phyloP scores from a whole-genome alignment of 202 grass and related monocot species.

The Schoenoplectus tabernaemontani region DNA sequence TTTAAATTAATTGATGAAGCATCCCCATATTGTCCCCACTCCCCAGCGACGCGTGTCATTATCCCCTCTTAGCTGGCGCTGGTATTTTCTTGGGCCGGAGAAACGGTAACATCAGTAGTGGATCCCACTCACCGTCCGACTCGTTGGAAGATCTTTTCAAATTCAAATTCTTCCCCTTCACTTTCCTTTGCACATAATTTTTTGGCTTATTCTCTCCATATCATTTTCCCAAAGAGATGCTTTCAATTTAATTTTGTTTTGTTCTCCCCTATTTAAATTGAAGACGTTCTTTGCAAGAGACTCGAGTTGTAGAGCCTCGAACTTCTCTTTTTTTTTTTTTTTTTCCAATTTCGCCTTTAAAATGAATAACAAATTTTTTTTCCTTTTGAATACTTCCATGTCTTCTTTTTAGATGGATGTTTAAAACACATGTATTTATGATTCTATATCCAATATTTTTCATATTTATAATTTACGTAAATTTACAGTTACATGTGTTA shows the following conservation, averaged over 20 bases:
- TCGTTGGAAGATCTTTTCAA: not conserved
- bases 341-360: too few species aligned
- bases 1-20: not conserved
- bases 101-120: not conserved
- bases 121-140: not conserved
- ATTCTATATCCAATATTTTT: too few species aligned
- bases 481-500: too few species aligned
- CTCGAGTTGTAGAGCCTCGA: too few species aligned
- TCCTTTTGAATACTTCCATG: too few species aligned
- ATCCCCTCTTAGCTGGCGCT: not conserved
- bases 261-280: too few species aligned
- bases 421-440: too few species aligned
- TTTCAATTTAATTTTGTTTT: not conserved
- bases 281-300: too few species aligned
- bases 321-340: too few species aligned
- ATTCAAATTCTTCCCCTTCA: not conserved
- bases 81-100: not conserved
- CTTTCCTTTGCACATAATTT: not conserved
- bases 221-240: not conserved
- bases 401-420: too few species aligned
- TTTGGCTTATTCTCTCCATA: not conserved
- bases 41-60: not conserved
- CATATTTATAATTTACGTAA: too few species aligned
- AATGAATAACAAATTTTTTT: too few species aligned
- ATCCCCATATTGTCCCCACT: not conserved